A percentile compares a stretch with the other conserved stretches of the same genome.
Conservation (phyloP, 2,329 filamentous ascomycete genomes). For the Raffaelea deltoideospora region DNA sequence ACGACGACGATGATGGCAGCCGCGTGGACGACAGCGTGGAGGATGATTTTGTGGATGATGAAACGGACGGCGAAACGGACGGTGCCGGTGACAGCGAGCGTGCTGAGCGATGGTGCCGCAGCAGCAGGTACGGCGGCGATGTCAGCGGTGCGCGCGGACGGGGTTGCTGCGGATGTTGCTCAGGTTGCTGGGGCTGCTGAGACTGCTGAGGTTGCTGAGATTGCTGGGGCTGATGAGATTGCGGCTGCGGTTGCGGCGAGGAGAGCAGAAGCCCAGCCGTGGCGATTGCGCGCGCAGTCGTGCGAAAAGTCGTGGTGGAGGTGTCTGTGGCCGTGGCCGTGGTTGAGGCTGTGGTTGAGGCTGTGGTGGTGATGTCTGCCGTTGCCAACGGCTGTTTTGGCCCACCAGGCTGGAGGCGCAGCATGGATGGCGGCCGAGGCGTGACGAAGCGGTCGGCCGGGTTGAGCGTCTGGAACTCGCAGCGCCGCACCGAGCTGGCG, state of each 20-base stretch:
- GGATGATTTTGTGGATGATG: too few species aligned
- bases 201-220: too few species aligned
- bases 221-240: not conserved
- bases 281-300: constrained; percentile 15
- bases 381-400: constrained; percentile 10
- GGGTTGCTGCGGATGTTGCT: not conserved
- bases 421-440: constrained; percentile 44
- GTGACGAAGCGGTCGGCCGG: constrained; percentile 61
- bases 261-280: constrained; percentile 21
- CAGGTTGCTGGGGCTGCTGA: too few species aligned
- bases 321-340: constrained; percentile 14
- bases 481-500: constrained; percentile 40
- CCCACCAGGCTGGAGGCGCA: constrained; percentile 16
- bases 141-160: not conserved
- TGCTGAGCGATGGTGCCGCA: not conserved
- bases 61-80: too few species aligned
- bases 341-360: not conserved
- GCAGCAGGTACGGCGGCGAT: not conserved
- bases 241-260: constrained; percentile 14
- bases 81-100: not conserved
- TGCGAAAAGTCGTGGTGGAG: constrained; percentile 9
- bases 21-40: too few species aligned
- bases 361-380: not conserved
- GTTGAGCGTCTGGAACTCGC: constrained; percentile 59
- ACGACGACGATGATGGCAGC: not conserved